Evolutionary conservation across 805 yeast genomes (phyloP).

Genomic region (Candida peoriensis): DNA sequence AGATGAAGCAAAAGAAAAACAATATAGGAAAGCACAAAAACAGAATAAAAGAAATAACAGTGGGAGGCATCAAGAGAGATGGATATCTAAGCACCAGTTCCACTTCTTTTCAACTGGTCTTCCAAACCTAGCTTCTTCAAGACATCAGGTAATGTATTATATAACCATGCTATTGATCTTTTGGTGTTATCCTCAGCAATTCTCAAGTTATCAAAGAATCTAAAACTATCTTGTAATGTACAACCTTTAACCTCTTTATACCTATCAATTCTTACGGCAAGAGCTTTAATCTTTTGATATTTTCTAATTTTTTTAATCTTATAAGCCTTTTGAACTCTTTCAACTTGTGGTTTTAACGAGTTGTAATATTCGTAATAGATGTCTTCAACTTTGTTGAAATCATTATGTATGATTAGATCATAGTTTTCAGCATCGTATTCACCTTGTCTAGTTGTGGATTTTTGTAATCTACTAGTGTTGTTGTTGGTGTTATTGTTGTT

Average conservation of each 20-base stretch:
- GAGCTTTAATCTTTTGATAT: slow-evolving; percentile 32
- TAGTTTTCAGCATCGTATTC: slow-evolving; percentile 25
- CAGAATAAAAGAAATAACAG: background rate
- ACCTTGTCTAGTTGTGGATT: slow-evolving; percentile 19
- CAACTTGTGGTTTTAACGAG: slow-evolving; percentile 29
- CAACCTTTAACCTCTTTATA: slow-evolving; percentile 25
- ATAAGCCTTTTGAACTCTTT: slow-evolving; percentile 28
- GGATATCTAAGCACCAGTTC: slow-evolving; percentile 12
- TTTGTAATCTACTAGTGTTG: slow-evolving; percentile 15
- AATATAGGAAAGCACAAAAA: background rate
- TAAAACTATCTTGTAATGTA: slow-evolving; percentile 25
- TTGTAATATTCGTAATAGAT: slow-evolving; percentile 29
- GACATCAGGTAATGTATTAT: slow-evolving; percentile 29
- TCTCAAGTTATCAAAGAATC: slow-evolving; percentile 28
- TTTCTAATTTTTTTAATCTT: slow-evolving; percentile 32
- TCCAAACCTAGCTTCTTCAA: slow-evolving; percentile 24
- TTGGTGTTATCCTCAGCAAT: slow-evolving; percentile 25
- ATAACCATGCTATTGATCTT: slow-evolving; percentile 32
- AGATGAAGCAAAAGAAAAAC: background rate
- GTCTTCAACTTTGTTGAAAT: slow-evolving; percentile 27
- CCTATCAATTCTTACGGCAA: slow-evolving; percentile 31
- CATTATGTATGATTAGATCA: slow-evolving; percentile 27
- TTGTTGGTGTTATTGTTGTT: background rate
- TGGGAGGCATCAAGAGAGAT: slow-evolving; percentile 25
- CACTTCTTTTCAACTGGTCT: slow-evolving; percentile 22